phyloP scores from a whole-genome alignment of 228 moss, liverwort and hornwort species.

The Sphagnum magellanicum region DNA sequence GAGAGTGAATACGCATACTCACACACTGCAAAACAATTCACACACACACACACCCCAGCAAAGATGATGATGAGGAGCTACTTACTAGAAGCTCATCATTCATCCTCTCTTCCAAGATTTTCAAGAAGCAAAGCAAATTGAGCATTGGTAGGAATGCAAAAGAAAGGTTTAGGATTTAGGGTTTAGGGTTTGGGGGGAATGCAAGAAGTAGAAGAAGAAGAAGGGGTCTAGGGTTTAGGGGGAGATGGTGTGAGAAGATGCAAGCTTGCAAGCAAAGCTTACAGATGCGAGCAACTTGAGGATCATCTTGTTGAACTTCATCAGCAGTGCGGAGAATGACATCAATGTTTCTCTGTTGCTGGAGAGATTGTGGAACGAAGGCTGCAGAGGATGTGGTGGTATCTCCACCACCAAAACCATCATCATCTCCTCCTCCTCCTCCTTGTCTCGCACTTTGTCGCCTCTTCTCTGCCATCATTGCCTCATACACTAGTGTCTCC shows the following conservation, averaged over 20 bases:
- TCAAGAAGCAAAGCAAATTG: not conserved
- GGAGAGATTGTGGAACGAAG: conserved; percentile 73
- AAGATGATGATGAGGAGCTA: no score
- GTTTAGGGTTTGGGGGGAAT: not conserved
- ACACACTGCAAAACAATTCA: conserved; percentile 49
- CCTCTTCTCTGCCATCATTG: conserved; percentile 10
- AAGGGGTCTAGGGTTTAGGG: not conserved
- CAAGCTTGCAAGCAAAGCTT: conserved; percentile 16
- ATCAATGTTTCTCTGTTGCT: conserved; percentile 76
- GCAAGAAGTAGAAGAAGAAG: not conserved
- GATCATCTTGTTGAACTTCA: conserved; percentile 56
- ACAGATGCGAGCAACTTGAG: conserved; percentile 85
- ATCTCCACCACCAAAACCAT: conserved; percentile 4
- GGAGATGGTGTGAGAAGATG: not conserved
- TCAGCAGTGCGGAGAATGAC: conserved; percentile 81
- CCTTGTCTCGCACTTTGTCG: not conserved
- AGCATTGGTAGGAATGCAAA: not conserved
- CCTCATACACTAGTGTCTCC: conserved; percentile 21
- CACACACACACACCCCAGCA: not conserved
- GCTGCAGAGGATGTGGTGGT: not conserved
- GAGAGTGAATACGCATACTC: conserved; percentile 91
- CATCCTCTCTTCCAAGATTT: not conserved
- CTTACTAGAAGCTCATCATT: no score
- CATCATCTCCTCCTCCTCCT: conserved; percentile 8
- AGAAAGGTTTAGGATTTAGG: no score